Evolutionary conservation across 164 flowering plant genomes (phyloP).

Genomic region (Berberis thunbergii): DNA sequence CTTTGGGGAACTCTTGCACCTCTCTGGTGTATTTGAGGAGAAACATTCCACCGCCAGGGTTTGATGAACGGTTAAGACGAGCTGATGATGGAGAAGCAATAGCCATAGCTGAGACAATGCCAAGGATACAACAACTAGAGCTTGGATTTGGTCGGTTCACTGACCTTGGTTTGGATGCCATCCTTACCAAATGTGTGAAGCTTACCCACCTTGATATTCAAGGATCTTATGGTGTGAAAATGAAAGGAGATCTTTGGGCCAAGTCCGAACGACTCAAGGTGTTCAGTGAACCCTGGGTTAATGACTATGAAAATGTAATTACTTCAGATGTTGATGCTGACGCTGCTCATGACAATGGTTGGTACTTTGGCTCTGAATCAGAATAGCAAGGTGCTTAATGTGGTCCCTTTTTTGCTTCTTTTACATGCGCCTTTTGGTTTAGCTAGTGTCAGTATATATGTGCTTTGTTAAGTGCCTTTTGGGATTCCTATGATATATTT

Average conservation of each 20-base stretch:
- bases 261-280: conserved; percentile 6
- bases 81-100: conserved; percentile 23
- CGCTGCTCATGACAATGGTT: background rate
- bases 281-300: conserved; percentile 18
- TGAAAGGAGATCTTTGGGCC: conserved; percentile 19
- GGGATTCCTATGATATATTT: too few relatives aligned
- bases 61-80: background rate
- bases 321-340: conserved; percentile 8
- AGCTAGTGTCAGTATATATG: background rate
- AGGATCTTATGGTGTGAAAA: conserved; percentile 21
- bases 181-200: conserved; percentile 19
- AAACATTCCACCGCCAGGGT: conserved; percentile 22
- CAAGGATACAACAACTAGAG: conserved; percentile 18
- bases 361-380: background rate
- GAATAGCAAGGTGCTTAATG: background rate
- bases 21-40: conserved; percentile 18
- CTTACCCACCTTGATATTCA: conserved; percentile 24
- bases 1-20: conserved; percentile 23
- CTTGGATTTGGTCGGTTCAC: conserved; percentile 20
- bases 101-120: conserved; percentile 28
- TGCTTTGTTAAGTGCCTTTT: too few relatives aligned
- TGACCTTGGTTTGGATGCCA: conserved; percentile 22
- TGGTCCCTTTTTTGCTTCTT: background rate
- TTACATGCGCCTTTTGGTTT: background rate
- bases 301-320: conserved; percentile 8